A percentile compares a stretch with the other conserved stretches of the same genome.
These are phyloP conservation scores for Cryptococcus depauperatus DNA, from an alignment of 1,284 basidiomycete genomes.

Conservation along the genomic window DNA sequence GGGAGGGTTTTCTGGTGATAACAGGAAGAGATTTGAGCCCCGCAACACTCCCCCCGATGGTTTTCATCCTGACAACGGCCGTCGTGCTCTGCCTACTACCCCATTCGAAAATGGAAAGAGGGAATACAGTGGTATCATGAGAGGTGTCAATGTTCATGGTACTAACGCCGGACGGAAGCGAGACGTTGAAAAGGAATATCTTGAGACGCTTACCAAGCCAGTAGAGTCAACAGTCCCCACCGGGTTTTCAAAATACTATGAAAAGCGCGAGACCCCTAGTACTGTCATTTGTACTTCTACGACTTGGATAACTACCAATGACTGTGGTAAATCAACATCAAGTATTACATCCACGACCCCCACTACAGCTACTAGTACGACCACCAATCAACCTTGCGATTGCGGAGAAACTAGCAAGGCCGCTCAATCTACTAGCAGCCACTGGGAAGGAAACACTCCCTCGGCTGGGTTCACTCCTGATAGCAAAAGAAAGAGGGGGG, in stretches of 20 bases:
- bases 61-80: neutral
- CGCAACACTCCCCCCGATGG: slow-evolving; percentile 3
- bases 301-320: slow-evolving; percentile 8
- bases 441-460: slow-evolving; percentile 6
- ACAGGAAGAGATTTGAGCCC: neutral
- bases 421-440: neutral
- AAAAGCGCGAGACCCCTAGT: slow-evolving; percentile 1
- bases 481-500: slow-evolving; percentile 1
- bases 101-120: too few relatives aligned
- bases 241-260: slow-evolving; percentile 2
- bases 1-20: neutral
- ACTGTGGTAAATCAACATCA: slow-evolving; percentile 1
- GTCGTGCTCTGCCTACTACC: too few relatives aligned
- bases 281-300: slow-evolving; percentile 11
- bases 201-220: neutral
- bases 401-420: neutral
- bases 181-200: neutral
- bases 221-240: neutral
- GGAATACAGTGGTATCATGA: neutral
- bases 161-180: neutral
- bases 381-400: neutral
- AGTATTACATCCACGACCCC: neutral
- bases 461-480: neutral
- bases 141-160: neutral
- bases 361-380: neutral